These are phyloP conservation scores for Cryptococcus sp. DNA, from an alignment of 1,284 basidiomycete genomes.

Conservation along the genomic window DNA sequence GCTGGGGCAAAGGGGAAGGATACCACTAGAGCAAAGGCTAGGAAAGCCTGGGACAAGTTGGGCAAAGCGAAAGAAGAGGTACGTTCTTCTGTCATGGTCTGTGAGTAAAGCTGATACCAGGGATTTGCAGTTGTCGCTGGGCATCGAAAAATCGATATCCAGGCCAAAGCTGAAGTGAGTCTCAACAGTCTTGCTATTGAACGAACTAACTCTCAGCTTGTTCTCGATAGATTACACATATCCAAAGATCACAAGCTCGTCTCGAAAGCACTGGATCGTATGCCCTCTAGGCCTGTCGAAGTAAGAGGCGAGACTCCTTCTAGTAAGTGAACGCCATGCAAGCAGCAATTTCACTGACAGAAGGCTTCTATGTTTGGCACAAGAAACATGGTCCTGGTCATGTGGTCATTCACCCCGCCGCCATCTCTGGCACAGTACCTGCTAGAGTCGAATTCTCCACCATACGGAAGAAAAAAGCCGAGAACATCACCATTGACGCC, in stretches of 20 bases:
- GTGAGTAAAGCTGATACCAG: slow-evolving; percentile 8
- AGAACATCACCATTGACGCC: slow-evolving; percentile 5
- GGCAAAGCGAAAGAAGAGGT: slow-evolving; percentile 27
- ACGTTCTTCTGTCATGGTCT: slow-evolving; percentile 3
- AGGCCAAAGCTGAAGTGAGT: slow-evolving; percentile 17
- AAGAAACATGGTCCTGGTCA: slow-evolving; percentile 23
- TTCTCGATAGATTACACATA: slow-evolving; percentile 20
- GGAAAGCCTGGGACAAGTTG: slow-evolving; percentile 12
- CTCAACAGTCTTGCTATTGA: not conserved
- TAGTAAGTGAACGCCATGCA: slow-evolving; percentile 10
- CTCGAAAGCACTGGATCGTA: slow-evolving; percentile 6
- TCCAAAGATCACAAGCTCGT: slow-evolving; percentile 14
- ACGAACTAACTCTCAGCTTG: slow-evolving; percentile 6
- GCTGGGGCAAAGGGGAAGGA: slow-evolving; percentile 6
- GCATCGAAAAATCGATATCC: slow-evolving; percentile 18
- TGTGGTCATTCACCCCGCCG: slow-evolving; percentile 22
- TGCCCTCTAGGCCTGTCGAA: slow-evolving; percentile 10
- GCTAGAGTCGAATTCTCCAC: slow-evolving; percentile 24
- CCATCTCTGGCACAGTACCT: slow-evolving; percentile 2
- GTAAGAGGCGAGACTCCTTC: slow-evolving; percentile 13
- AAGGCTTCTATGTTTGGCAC: slow-evolving; percentile 31
- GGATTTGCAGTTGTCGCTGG: slow-evolving; percentile 22
- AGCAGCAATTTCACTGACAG: not conserved
- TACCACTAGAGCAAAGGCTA: slow-evolving; percentile 3
- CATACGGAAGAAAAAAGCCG: slow-evolving; percentile 7